Conservation (phyloP, 192 early-diverging fungal species). For the Mortierella hygrophila region DNA sequence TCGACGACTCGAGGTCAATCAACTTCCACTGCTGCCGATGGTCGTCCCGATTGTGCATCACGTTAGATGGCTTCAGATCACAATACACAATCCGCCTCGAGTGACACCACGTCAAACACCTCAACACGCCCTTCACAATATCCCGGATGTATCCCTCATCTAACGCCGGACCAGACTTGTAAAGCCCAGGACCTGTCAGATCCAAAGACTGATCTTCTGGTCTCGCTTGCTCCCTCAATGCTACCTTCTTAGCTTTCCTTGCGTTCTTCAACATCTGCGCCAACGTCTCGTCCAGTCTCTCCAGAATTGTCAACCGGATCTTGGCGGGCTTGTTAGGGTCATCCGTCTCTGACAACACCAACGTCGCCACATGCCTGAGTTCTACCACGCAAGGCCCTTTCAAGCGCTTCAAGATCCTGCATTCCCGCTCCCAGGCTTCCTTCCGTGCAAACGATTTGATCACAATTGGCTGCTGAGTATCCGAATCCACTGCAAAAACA, state of each 20-base stretch:
- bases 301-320: slow-evolving; percentile 57
- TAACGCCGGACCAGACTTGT: slow-evolving; percentile 34
- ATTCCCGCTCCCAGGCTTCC: slow-evolving; percentile 69
- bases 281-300: slow-evolving; percentile 63
- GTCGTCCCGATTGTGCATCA: slow-evolving; percentile 59
- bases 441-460: slow-evolving; percentile 64
- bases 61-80: slow-evolving; percentile 67
- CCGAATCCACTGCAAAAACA: slow-evolving; percentile 56
- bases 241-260: slow-evolving; percentile 47
- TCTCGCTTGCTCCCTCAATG: slow-evolving; percentile 28
- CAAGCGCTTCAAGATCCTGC: slow-evolving; percentile 56
- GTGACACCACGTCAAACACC: slow-evolving; percentile 62
- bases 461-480: slow-evolving; percentile 48
- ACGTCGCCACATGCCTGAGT: slow-evolving; percentile 63
- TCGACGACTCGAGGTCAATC: slow-evolving; percentile 65
- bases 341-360: slow-evolving; percentile 56
- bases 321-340: slow-evolving; percentile 45
- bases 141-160: slow-evolving; percentile 34
- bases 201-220: slow-evolving; percentile 19
- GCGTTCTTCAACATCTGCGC: slow-evolving; percentile 54
- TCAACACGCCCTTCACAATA: slow-evolving; percentile 56
- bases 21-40: slow-evolving; percentile 59
- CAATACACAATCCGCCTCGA: slow-evolving; percentile 62
- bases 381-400: slow-evolving; percentile 58
- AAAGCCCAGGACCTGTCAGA: slow-evolving; percentile 34